phyloP scores from a whole-genome alignment of 768 basidiomycete genomes.

The Termitomyces sp. region DNA sequence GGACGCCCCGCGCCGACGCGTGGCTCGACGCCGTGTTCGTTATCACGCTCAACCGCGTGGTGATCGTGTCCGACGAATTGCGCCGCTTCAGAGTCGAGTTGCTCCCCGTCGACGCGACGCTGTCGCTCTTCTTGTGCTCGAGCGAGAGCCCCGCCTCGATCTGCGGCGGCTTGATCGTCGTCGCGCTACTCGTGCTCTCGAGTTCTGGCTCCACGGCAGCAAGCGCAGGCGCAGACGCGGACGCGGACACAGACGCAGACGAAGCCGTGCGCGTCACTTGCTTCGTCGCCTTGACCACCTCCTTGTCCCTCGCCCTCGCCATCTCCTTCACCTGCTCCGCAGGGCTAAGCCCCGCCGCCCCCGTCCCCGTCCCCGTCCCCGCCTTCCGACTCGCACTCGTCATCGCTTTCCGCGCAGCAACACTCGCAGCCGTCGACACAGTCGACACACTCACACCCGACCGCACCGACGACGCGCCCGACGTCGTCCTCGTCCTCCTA shows the following conservation, averaged over 20 bases:
- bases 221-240: neutral
- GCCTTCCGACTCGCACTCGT: conserved; percentile 10
- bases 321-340: conserved; percentile 8
- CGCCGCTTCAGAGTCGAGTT: conserved; percentile 34
- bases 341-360: neutral
- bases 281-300: conserved; percentile 8
- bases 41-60: conserved; percentile 19
- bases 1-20: neutral
- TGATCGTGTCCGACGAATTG: conserved; percentile 43
- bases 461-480: conserved; percentile 17
- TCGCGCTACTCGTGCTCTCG: conserved; percentile 17
- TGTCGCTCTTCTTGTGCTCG: conserved; percentile 42
- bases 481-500: conserved; percentile 16
- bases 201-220: conserved; percentile 8
- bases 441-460: conserved; percentile 18
- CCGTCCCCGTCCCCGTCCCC: conserved; percentile 15
- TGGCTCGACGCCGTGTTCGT: neutral
- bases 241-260: neutral
- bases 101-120: conserved; percentile 37
- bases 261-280: neutral
- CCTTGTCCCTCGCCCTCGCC: conserved; percentile 6
- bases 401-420: conserved; percentile 19
- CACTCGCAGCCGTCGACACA: conserved; percentile 22
- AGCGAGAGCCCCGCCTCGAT: conserved; percentile 14
- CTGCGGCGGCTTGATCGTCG: conserved; percentile 20